Evolutionary conservation across 371 early-diverging fungal genomes (phyloP), one percentile per base, ranked within the genome.

Genomic region (Mucor sp.): DNA sequence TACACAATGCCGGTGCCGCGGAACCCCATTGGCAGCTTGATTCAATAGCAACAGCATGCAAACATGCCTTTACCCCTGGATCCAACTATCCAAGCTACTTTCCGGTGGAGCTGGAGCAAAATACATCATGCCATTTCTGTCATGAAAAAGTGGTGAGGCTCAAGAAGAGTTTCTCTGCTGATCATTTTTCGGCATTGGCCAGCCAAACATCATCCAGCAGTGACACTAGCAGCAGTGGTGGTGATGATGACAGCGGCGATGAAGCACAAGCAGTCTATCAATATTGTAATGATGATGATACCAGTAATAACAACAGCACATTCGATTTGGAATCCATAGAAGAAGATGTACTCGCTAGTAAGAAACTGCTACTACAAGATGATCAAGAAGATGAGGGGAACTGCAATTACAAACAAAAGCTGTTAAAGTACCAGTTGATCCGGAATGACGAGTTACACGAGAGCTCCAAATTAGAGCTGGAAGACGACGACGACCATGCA

Each of bases 161-260:
- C 2, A 55, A 63, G 41, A 63, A 55, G 37, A 62, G 62, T 50
- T 62, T 62, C 33, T 62, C 62, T 6, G 48, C 43, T 23, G 50
- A 48, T n/a, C 21, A 50, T 35, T 27, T 50, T 27, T 53, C 25
- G 12, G 14, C 53, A 23, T 25, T 53, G 8, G 25, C 27, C 1
- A 53, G 53, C 4, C 53, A 53, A 27, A 53, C 15, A 53, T 53
- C 53, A 53, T 27, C 53, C 14, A n/a, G 41, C 15, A 41, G 41
- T 17, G 41, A 2, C 53, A 6, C 50, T 12, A 50, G 25, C 4
- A 53, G 27, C 12, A 27, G 53, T 15, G 27, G 53, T 53, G 4
- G 4, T 35, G 12, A 35, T 35, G 37, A 12, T 0, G 37, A 35
- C 1, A 12, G 12, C 4, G 8, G 14, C 0, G 21, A 27, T 5